Percentiles rank a stretch among this genome's conserved stretches.
Evolutionary conservation across 2,329 filamentous ascomycete species (phyloP).

Genomic region (Microcyclospora pomicola): DNA sequence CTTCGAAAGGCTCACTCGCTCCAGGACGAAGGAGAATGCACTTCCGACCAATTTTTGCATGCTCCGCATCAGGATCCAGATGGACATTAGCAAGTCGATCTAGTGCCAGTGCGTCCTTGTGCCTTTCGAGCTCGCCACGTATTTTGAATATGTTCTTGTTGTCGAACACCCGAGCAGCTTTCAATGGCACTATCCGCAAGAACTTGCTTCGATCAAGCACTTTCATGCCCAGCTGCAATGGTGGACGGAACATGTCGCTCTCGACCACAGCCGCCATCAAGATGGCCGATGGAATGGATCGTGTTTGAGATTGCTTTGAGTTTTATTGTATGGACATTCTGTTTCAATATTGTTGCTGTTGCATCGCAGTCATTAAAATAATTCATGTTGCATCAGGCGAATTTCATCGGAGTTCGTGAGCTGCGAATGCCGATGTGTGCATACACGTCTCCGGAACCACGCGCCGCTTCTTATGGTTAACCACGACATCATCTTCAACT

Average conservation of each 20-base stretch:
- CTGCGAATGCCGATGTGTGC: not conserved
- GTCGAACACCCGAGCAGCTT: conserved; percentile 66
- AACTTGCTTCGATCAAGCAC: conserved; percentile 76
- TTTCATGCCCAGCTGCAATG: conserved; percentile 65
- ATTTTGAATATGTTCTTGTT: conserved; percentile 60
- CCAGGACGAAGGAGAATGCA: conserved; percentile 32
- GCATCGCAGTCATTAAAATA: no score
- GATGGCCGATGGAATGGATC: not conserved
- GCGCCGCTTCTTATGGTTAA: not conserved
- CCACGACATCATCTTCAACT: not conserved
- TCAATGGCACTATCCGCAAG: conserved; percentile 57
- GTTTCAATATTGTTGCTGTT: no score
- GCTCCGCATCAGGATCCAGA: conserved; percentile 43
- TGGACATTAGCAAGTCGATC: conserved; percentile 52
- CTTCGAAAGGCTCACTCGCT: conserved; percentile 4
- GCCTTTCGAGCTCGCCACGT: conserved; percentile 50
- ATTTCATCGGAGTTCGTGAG: not conserved
- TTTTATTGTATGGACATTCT: no score
- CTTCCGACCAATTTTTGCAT: conserved; percentile 34
- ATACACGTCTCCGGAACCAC: not conserved
- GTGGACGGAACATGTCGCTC: conserved; percentile 56
- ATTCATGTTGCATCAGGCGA: no score
- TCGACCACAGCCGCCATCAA: conserved; percentile 10
- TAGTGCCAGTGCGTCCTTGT: conserved; percentile 50
- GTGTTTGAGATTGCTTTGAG: conserved; percentile 5